These are phyloP conservation scores for Populus hybrid DNA, from an alignment of 441 rosid species.

Conservation along the genomic window DNA sequence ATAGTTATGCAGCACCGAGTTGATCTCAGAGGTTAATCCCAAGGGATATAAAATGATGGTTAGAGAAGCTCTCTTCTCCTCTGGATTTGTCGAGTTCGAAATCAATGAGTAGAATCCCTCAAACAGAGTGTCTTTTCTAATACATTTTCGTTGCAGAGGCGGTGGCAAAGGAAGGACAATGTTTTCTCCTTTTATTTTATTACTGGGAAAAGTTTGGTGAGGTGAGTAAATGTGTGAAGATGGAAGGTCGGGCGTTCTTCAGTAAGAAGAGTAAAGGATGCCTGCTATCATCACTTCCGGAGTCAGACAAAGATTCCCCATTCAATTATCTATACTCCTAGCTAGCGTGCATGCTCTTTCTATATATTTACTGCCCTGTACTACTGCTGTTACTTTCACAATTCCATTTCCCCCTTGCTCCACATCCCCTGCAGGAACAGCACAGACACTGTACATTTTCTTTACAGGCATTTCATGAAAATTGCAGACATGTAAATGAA, in stretches of 20 bases:
- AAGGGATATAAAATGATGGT: too few species aligned
- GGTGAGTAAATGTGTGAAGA: constrained; percentile 19
- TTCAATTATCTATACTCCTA: constrained; percentile 18
- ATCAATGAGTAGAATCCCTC: neutral
- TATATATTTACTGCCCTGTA: neutral
- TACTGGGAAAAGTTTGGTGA: neutral
- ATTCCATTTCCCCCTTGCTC: neutral
- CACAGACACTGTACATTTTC: neutral
- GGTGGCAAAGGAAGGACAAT: neutral
- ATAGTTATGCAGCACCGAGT: neutral
- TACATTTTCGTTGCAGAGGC: neutral
- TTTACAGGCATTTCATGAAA: neutral
- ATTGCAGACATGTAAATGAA: neutral
- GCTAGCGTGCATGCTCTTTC: neutral
- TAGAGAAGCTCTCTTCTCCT: neutral
- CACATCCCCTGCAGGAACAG: neutral
- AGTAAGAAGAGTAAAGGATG: neutral
- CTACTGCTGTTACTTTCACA: neutral
- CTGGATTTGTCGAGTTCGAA: neutral
- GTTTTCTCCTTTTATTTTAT: neutral
- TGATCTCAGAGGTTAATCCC: too few species aligned
- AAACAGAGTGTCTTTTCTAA: neutral
- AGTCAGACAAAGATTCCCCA: constrained; percentile 43
- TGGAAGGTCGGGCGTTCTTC: neutral
- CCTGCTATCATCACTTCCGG: constrained; percentile 7